Conservation (phyloP, 2,329 filamentous ascomycete genomes). For the Pestalotiopsis sp. region DNA sequence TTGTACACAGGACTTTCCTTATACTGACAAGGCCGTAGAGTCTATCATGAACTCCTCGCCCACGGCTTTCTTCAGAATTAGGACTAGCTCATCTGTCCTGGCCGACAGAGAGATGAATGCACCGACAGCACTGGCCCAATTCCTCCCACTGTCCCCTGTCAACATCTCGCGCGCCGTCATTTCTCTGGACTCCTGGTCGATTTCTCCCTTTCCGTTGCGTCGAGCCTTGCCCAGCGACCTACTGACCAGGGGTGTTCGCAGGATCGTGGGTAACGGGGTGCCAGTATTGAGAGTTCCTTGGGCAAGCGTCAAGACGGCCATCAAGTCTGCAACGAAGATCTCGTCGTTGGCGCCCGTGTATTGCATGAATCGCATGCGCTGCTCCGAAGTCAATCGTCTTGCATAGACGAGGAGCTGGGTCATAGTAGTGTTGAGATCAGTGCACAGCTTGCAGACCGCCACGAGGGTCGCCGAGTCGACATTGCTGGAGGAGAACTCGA, state of each 20-base stretch:
- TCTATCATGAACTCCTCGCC: slow-evolving; percentile 1
- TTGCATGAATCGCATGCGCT: not conserved
- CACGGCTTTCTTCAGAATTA: not conserved
- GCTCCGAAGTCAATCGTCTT: not conserved
- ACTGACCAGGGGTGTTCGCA: slow-evolving; percentile 3
- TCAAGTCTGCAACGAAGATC: not conserved
- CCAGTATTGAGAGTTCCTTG: not conserved
- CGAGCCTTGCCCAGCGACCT: not conserved
- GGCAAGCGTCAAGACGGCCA: not conserved
- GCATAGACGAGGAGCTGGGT: not conserved
- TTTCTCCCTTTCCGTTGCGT: not conserved
- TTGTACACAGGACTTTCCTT: not conserved
- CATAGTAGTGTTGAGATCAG: not conserved
- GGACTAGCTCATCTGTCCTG: not conserved
- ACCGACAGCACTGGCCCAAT: not conserved
- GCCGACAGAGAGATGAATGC: not conserved
- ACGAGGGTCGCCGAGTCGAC: not conserved
- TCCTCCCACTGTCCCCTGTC: not conserved
- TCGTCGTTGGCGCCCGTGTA: not conserved
- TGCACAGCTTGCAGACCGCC: not conserved
- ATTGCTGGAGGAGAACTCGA: not conserved
- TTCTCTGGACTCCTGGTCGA: not conserved
- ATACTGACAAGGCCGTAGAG: not conserved
- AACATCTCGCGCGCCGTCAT: not conserved
- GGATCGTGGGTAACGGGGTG: not conserved